Evolutionary conservation across 306 rosid genomes (phyloP), one percentile per base, ranked within the genome.

Genomic region (Cucumis melo): DNA sequence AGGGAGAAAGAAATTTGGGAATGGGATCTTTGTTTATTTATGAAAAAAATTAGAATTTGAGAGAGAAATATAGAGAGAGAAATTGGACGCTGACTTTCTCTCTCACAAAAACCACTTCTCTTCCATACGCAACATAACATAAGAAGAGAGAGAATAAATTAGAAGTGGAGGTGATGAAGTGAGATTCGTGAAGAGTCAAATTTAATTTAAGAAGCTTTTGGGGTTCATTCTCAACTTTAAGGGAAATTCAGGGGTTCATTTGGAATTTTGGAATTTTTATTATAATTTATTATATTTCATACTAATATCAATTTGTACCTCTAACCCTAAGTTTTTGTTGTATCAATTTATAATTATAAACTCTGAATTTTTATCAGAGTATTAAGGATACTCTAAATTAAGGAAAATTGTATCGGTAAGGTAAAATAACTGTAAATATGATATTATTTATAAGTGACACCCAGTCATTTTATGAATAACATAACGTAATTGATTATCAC

Each of bases 1-100:
- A 21, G 55, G 21, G 74, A 60, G 67, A 60, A 23, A 64, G 48
- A 65, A 38, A 19, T 17, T 17, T 29, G 41, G 67, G 14, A 61
- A 29, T 34, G 70, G 51, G 8, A 0, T 17, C n/a, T 38, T 39
- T 5, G 5, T 38, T n/a, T 10, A 3, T 3, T 32, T 32, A 61
- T 27, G 42, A 11, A 61, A 29, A 29, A 29, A 62, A 13, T 0
- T 5, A 61, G 11, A 7, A 2, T 34, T 39, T 41, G 19, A 68
- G 74, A 23, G 57, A 46, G 58, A 46, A 46, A 0, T 46, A 46
- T 46, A 1, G 53, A 70, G 12, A 59, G 64, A 70, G 12, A 23
- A 70, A 70, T 23, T 2, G 14, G 17, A 46, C 75, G 75, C 75
- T 70, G 75, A 70, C 75, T 70, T 62, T 67, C 74, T 7, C 24